phyloP scores from a whole-genome alignment of 2,329 filamentous ascomycete genomes.

The Colletotrichum kahawae region DNA sequence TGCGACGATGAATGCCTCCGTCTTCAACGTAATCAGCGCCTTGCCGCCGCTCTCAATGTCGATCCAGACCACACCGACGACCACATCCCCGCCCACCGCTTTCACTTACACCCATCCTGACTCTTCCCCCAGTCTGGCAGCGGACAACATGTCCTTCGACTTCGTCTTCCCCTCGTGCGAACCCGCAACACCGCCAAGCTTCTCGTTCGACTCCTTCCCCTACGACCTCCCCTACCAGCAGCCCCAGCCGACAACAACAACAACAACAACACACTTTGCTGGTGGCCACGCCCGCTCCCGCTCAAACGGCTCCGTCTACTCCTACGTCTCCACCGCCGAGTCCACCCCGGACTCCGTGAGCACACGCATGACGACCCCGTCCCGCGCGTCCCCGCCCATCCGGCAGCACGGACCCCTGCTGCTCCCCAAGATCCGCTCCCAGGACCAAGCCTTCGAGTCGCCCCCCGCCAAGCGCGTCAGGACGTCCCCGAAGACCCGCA shows the following conservation, averaged over 20 bases:
- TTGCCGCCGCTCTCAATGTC: too few relatives aligned
- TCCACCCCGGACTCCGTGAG: conserved; percentile 68
- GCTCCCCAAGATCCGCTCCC: conserved; percentile 83
- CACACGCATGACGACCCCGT: conserved; percentile 72
- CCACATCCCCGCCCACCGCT: background rate
- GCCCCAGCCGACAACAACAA: background rate
- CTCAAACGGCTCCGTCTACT: conserved; percentile 72
- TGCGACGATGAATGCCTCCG: too few relatives aligned
- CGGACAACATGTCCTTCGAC: conserved; percentile 64
- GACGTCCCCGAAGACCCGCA: conserved; percentile 52
- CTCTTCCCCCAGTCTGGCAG: conserved; percentile 58
- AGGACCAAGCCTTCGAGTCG: conserved; percentile 76
- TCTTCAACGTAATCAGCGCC: too few relatives aligned
- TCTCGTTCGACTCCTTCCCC: conserved; percentile 61
- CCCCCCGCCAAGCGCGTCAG: conserved; percentile 59
- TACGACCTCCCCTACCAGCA: conserved; percentile 55
- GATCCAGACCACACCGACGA: too few relatives aligned
- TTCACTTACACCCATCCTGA: conserved; percentile 32
- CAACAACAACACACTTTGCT: conserved; percentile 29
- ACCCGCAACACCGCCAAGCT: conserved; percentile 55
- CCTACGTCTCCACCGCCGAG: conserved; percentile 64
- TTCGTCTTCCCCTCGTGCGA: conserved; percentile 63
- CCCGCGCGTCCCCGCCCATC: conserved; percentile 70
- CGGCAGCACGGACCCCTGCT: conserved; percentile 80
- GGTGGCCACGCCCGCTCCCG: conserved; percentile 63